Conservation (phyloP, 306 rosid genomes). For the Dicorynia guianensis region DNA sequence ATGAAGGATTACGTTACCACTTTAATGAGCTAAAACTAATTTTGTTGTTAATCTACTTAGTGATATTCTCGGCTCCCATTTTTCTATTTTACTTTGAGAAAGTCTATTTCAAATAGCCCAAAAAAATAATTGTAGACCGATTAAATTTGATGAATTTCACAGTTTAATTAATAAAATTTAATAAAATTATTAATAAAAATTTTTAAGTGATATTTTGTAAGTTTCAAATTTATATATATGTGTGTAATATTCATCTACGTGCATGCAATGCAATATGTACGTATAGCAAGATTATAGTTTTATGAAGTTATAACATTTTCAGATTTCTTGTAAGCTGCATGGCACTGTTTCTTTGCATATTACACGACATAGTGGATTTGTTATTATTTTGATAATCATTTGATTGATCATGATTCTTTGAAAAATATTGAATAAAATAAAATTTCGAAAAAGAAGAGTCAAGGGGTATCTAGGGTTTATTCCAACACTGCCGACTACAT, state of each 20-base stretch:
- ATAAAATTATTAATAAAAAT: too few species aligned
- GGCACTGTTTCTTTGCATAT: background rate
- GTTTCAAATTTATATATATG: too few species aligned
- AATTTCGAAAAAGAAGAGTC: slow-evolving; percentile 10
- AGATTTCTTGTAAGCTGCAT: background rate
- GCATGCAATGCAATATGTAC: too few species aligned
- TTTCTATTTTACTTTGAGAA: too few species aligned
- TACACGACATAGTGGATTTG: background rate
- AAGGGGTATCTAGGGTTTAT: background rate
- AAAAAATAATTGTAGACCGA: too few species aligned
- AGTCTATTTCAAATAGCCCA: too few species aligned
- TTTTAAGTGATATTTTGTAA: too few species aligned
- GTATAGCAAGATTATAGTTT: background rate
- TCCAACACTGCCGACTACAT: background rate
- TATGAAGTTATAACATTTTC: background rate
- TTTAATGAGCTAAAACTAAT: background rate
- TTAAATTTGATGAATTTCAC: too few species aligned
- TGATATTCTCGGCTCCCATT: background rate
- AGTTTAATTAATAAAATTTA: too few species aligned
- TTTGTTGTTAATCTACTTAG: slow-evolving; percentile 12
- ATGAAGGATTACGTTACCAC: slow-evolving; percentile 16
- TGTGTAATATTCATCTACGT: too few species aligned
- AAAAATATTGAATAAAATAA: slow-evolving; percentile 7
- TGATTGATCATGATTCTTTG: slow-evolving; percentile 1
- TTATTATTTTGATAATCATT: background rate